Evolutionary conservation across 2,329 filamentous ascomycete species (phyloP).

Genomic region (Sporothrix sp.): DNA sequence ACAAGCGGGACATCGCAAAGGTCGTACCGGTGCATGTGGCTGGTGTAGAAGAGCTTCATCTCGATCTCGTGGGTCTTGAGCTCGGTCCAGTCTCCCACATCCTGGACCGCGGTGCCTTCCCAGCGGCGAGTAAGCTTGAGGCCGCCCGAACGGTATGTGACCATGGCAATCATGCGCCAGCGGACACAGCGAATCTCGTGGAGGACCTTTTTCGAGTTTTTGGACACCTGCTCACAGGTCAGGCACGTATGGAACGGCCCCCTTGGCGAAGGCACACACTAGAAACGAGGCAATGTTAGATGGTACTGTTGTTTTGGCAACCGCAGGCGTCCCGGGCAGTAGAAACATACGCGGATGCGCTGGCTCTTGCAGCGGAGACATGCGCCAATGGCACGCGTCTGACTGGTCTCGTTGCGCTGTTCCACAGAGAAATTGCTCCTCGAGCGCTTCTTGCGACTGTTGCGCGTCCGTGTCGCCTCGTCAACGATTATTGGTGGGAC

Average conservation of each 20-base stretch:
- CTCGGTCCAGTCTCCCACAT: conserved; percentile 29
- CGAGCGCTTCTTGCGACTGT: conserved; percentile 2
- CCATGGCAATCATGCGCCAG: conserved; percentile 32
- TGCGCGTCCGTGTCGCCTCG: not conserved
- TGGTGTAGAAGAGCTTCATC: conserved; percentile 23
- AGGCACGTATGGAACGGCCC: conserved; percentile 25
- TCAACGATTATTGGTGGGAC: not conserved
- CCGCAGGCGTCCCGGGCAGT: no score
- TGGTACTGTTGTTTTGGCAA: no score
- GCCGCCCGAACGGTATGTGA: conserved; percentile 34
- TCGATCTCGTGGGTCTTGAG: conserved; percentile 26
- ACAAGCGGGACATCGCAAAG: conserved; percentile 28
- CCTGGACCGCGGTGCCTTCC: conserved; percentile 30
- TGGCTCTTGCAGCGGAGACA: conserved; percentile 38
- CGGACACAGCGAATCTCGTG: conserved; percentile 36
- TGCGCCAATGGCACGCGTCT: conserved; percentile 29
- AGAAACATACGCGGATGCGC: conserved; percentile 31
- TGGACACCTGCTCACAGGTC: conserved; percentile 30
- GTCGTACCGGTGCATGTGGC: conserved; percentile 24
- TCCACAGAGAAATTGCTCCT: conserved; percentile 19
- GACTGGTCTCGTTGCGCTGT: conserved; percentile 25
- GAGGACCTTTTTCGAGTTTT: conserved; percentile 37
- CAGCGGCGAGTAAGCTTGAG: conserved; percentile 36
- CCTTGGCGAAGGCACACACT: conserved; percentile 20
- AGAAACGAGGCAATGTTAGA: not conserved